Percentiles rank a stretch among this genome's conserved stretches.
phyloP scores from a whole-genome alignment of 2,329 filamentous ascomycete genomes.

The Myrmaecium sp. region DNA sequence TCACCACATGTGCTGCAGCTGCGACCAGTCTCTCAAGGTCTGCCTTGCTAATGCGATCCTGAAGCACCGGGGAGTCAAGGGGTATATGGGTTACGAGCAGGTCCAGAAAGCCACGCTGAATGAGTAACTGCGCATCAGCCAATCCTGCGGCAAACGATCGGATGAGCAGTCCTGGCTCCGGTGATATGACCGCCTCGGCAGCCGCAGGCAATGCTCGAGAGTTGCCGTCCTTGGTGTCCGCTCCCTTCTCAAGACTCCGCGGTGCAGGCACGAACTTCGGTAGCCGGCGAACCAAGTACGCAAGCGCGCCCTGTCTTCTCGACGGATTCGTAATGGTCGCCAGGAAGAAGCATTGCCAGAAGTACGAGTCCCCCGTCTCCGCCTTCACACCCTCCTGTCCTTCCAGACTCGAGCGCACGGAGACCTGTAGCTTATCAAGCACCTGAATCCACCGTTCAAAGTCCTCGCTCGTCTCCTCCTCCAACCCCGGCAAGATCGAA shows the following conservation, averaged over 20 bases:
- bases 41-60: constrained; percentile 50
- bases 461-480: constrained; percentile 94
- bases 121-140: constrained; percentile 70
- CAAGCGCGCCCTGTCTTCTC: constrained; percentile 69
- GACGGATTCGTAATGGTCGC: constrained; percentile 81
- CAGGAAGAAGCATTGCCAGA: constrained; percentile 96
- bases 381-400: constrained; percentile 34
- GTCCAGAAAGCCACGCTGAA: constrained; percentile 88
- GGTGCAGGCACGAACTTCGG: constrained; percentile 46
- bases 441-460: constrained; percentile 76
- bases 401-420: constrained; percentile 39
- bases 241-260: constrained; percentile 6
- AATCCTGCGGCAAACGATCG: constrained; percentile 86
- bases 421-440: constrained; percentile 58
- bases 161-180: constrained; percentile 78
- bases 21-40: constrained; percentile 71
- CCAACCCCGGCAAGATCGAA: constrained; percentile 74
- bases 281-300: constrained; percentile 65
- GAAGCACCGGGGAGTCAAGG: constrained; percentile 64
- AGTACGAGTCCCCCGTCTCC: constrained; percentile 57
- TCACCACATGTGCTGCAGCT: constrained; percentile 75
- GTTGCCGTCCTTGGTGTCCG: constrained; percentile 4
- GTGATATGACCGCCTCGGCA: constrained; percentile 58
- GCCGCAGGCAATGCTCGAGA: constrained; percentile 25
- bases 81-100: constrained; percentile 81